Percentiles rank a stretch among this genome's conserved stretches.
phyloP scores from a whole-genome alignment of 352 stramenopile species.

The Pythium guiyangense region DNA sequence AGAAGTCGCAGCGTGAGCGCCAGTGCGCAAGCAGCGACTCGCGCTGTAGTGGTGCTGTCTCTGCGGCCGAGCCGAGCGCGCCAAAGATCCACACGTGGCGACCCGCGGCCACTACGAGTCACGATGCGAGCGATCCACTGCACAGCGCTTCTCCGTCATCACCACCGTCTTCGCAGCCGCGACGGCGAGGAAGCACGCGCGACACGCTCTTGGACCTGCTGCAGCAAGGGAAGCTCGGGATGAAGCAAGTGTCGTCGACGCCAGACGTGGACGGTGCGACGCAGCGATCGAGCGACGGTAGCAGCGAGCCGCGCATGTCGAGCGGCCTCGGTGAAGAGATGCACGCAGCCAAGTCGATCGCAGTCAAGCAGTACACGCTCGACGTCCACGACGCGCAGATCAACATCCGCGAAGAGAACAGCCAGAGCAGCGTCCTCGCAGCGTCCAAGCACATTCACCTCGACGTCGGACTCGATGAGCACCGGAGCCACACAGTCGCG shows the following conservation, averaged over 20 bases:
- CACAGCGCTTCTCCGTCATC: background rate
- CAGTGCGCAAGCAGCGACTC: background rate
- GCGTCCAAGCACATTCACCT: slow-evolving; percentile 78
- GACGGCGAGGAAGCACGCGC: slow-evolving; percentile 38
- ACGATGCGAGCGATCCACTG: background rate
- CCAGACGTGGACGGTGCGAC: too few relatives aligned
- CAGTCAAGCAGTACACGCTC: slow-evolving; percentile 67
- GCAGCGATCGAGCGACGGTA: slow-evolving; percentile 2
- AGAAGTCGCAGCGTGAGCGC: slow-evolving; percentile 12
- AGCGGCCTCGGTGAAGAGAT: slow-evolving; percentile 8
- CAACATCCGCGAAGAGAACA: slow-evolving; percentile 67
- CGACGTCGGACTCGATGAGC: slow-evolving; percentile 52
- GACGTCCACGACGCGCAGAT: slow-evolving; percentile 78
- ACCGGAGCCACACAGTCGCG: slow-evolving; percentile 39
- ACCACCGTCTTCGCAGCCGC: too few relatives aligned
- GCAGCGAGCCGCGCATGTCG: slow-evolving; percentile 7
- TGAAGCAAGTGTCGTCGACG: slow-evolving; percentile 18
- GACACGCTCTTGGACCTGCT: slow-evolving; percentile 68
- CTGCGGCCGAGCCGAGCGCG: background rate
- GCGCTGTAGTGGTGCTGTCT: background rate
- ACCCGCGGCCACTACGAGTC: background rate
- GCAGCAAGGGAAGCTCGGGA: slow-evolving; percentile 70
- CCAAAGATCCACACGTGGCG: slow-evolving; percentile 1
- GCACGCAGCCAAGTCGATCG: slow-evolving; percentile 28
- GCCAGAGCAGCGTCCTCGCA: slow-evolving; percentile 58